These are phyloP conservation scores for Macrophomina tecta DNA, from an alignment of 2,329 filamentous ascomycete species.

Conservation along the genomic window DNA sequence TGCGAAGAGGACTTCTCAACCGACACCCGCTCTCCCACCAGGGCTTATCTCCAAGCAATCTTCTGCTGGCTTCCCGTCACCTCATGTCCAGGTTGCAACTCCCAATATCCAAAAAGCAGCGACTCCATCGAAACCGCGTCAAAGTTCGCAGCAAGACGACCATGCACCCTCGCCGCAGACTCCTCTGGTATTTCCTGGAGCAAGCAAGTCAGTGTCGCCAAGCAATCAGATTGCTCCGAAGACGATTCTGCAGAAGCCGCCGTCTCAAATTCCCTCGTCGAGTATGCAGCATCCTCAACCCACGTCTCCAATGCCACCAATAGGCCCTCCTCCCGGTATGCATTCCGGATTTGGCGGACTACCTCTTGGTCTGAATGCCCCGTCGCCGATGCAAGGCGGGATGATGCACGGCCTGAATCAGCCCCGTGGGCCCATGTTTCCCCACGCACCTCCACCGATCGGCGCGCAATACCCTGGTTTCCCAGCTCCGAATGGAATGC, in stretches of 20 bases:
- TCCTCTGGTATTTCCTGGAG: slow-evolving; percentile 59
- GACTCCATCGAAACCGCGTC: slow-evolving; percentile 77
- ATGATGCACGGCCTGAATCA: slow-evolving; percentile 53
- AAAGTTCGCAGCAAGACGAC: slow-evolving; percentile 78
- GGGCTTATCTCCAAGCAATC: slow-evolving; percentile 61
- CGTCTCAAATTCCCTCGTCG: slow-evolving; percentile 47
- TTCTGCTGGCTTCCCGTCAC: slow-evolving; percentile 68
- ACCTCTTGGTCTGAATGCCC: slow-evolving; percentile 56
- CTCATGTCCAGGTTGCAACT: slow-evolving; percentile 78
- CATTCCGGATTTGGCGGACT: slow-evolving; percentile 56
- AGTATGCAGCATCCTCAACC: slow-evolving; percentile 64
- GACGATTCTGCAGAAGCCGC: slow-evolving; percentile 66
- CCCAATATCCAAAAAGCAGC: slow-evolving; percentile 83
- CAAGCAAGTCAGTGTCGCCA: slow-evolving; percentile 64
- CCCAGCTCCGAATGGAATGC: slow-evolving; percentile 57
- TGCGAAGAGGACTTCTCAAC: slow-evolving; percentile 46
- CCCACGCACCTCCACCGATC: slow-evolving; percentile 58
- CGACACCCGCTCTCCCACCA: slow-evolving; percentile 56
- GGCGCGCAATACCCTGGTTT: slow-evolving; percentile 60
- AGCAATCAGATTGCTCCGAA: slow-evolving; percentile 69
- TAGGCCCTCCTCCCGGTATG: slow-evolving; percentile 63
- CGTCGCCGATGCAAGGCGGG: slow-evolving; percentile 29
- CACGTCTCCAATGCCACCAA: slow-evolving; percentile 68
- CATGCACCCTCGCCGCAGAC: slow-evolving; percentile 72
- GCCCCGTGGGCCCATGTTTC: slow-evolving; percentile 54